Base-by-base conservation (phyloP, 176 grass and related monocot genomes). In the Puya raimondii region DNA sequence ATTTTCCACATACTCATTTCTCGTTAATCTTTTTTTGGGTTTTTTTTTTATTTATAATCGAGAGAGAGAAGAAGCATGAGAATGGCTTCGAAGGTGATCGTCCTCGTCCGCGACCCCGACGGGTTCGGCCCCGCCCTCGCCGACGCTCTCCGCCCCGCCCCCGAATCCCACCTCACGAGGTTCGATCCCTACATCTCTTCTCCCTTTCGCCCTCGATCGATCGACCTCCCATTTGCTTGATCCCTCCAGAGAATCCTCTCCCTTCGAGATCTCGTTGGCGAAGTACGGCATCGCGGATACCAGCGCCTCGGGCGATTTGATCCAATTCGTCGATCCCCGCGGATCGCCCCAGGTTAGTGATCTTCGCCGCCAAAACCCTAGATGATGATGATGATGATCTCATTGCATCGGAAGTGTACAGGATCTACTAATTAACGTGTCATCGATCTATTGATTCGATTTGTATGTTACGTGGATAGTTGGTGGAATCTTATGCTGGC, bases 81-180 rank as follows among this genome's bases (percentile, higher is more conserved):
- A 77, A 52, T 91, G 66, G 88, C 83, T 23, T 23, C 75, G 48
- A 81, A 47, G 66, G 78, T 88, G 53, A 70, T 91, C 66, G 21
- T 96, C 65, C 72, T 91, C 61, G 73, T 91, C 51, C 80, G 80
- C 2, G 85, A 91, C 42, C 67, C 74, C 50, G 80, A 82, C 0
- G 85, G 91, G 1, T 91, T 88, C 14, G 91, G 85, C 18, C 57
- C 63, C 9, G 75, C 85, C 75, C 74, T 96, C 8, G 83, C 83
- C 10, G 78, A 78, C 50, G 78, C 80, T 11, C 78, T 96, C 54
- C 69, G 42, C 2, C 78, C 88, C 8, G 67, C 61, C 13, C 53
- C 72, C 0, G 1, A 78, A 56, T 80, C 82, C 20, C 48, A 74
- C 26, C 48, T 96, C n/a, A 88, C 72, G 27, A 90, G 91, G 91